Evolutionary conservation across 176 grass and related monocot genomes (phyloP).

Genomic region (Zoysia japonica): DNA sequence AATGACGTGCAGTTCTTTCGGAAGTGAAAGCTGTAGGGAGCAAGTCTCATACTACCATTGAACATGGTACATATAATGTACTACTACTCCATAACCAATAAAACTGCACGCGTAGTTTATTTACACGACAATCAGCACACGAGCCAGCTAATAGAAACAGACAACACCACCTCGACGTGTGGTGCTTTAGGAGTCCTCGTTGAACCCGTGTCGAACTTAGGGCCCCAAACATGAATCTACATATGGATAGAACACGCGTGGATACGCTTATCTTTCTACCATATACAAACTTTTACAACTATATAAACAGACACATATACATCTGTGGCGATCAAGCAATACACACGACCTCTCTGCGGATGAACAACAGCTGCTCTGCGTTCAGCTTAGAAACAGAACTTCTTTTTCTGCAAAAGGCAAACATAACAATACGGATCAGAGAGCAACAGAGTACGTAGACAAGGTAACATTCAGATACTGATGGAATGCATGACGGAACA

Average conservation of each 20-base stretch:
- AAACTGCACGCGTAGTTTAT: background rate
- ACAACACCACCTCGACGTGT: background rate
- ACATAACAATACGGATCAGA: background rate
- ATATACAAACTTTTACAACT: constrained; percentile 9
- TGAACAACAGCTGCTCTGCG: background rate
- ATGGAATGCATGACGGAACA: too few relatives aligned
- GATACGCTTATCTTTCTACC: background rate
- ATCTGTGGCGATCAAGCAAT: constrained; percentile 12
- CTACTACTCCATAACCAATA: too few relatives aligned
- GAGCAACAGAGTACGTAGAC: background rate
- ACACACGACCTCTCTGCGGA: constrained; percentile 7
- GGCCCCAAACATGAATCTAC: background rate
- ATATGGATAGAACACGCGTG: too few relatives aligned
- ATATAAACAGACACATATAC: background rate
- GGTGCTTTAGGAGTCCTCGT: background rate
- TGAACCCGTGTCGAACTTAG: too few relatives aligned
- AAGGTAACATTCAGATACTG: background rate
- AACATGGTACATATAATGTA: background rate
- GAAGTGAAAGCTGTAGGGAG: background rate
- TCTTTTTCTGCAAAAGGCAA: constrained; percentile 63
- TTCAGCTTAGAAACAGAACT: constrained; percentile 61
- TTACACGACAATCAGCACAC: background rate
- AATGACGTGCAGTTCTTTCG: too few relatives aligned
- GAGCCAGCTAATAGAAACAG: background rate
- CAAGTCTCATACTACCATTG: background rate